Evolutionary conservation across 2,329 filamentous ascomycete species (phyloP).

Genomic region (Epichloe sp.): DNA sequence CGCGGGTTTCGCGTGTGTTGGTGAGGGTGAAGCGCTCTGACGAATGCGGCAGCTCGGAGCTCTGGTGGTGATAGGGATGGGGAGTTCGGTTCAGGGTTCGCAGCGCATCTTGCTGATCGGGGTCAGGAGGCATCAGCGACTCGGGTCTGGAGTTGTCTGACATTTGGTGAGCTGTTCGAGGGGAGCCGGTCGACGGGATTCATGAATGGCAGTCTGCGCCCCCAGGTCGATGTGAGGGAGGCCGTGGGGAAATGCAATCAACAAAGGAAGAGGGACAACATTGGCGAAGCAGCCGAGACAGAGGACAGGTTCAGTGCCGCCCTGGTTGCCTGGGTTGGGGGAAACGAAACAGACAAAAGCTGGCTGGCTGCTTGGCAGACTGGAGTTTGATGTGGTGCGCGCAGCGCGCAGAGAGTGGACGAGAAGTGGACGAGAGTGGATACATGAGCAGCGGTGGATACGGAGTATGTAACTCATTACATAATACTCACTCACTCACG

Average conservation of each 20-base stretch:
- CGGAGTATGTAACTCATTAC: too few relatives aligned
- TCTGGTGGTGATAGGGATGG: slow-evolving; percentile 53
- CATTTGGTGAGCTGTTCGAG: slow-evolving; percentile 20
- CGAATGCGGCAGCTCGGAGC: slow-evolving; percentile 39
- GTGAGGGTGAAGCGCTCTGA: slow-evolving; percentile 25
- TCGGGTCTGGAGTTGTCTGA: slow-evolving; percentile 26
- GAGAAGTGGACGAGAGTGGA: too few relatives aligned
- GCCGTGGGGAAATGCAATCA: neutral
- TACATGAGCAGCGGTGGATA: too few relatives aligned
- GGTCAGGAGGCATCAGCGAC: slow-evolving; percentile 18
- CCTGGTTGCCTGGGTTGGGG: neutral
- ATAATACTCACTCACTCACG: too few relatives aligned
- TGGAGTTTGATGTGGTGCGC: neutral
- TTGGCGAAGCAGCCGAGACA: neutral
- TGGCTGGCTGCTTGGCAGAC: neutral
- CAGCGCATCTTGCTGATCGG: slow-evolving; percentile 26
- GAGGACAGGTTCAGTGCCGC: neutral
- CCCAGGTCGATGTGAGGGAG: neutral
- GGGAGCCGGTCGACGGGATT: slow-evolving; percentile 8
- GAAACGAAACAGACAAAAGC: neutral
- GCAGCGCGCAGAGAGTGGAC: too few relatives aligned
- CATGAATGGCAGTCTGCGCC: slow-evolving; percentile 3
- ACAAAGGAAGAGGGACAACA: neutral
- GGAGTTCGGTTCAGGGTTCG: slow-evolving; percentile 47
- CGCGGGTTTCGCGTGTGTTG: slow-evolving; percentile 8